Evolutionary conservation across 257 asterid genomes (phyloP).

Genomic region (Gentiana straminea): DNA sequence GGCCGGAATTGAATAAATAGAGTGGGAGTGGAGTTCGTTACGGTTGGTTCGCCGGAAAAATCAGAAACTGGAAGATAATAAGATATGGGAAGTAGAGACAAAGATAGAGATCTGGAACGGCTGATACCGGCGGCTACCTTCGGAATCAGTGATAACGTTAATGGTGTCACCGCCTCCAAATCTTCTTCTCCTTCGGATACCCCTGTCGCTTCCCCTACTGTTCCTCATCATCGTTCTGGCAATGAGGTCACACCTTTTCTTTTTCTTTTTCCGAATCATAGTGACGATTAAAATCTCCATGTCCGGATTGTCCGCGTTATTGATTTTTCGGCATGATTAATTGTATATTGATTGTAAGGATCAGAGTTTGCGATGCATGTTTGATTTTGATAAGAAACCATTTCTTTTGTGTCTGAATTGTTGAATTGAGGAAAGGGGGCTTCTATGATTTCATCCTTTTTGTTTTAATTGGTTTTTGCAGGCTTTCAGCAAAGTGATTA

Average conservation of each 20-base stretch:
- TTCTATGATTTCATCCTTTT: background rate
- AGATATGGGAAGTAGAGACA: conserved; percentile 28
- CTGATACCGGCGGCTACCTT: conserved; percentile 31
- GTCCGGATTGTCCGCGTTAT: background rate
- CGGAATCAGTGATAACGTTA: conserved; percentile 15
- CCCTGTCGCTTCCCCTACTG: conserved; percentile 21
- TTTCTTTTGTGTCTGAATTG: no score
- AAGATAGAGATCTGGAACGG: conserved; percentile 52
- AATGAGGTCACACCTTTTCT: conserved; percentile 28
- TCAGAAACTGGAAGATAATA: background rate
- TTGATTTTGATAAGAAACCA: background rate
- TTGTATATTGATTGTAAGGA: no score
- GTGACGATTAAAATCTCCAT: background rate
- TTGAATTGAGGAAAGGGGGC: background rate
- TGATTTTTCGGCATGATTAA: no score
- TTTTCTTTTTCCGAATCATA: background rate
- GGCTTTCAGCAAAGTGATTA: conserved; percentile 59
- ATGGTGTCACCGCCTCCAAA: conserved; percentile 26
- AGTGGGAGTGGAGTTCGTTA: conserved; percentile 5
- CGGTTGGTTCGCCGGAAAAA: conserved; percentile 1
- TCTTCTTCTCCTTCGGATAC: conserved; percentile 41
- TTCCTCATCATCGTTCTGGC: conserved; percentile 26
- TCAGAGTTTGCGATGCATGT: background rate
- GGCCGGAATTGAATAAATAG: background rate
- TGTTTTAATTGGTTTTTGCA: conserved; percentile 19